Base-by-base conservation (phyloP, 75 land plant genomes). In the Pinus tabuliformis region DNA sequence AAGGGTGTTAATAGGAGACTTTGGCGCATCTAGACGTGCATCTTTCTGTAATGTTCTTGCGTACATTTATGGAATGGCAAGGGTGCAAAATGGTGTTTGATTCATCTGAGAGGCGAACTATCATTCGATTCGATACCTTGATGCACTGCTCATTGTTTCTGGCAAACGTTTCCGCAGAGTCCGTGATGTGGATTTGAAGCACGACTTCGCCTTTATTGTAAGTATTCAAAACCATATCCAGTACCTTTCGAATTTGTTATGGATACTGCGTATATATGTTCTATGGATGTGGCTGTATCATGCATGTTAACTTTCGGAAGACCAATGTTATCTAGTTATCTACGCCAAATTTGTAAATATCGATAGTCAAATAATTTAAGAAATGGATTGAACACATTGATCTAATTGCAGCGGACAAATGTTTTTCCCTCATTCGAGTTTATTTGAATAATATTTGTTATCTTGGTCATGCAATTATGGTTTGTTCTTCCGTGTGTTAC, bases 101-200 rank as follows among this genome's bases (percentile, higher is more conserved):
- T 94, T 90, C 91, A 76, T 84, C 92, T 91, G 92, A 88, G 70
- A 82, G 79, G 75, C 83, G 79, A 86, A 81, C 83, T 93, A 80
- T 84, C 90, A 90, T 86, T 81, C 75, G 76, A 73, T 86, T 79
- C 78, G 61, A 71, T 78, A 60, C 78, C 80, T 89, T 92, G 97
- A 89, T 92, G 96, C 96, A 85, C 98, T 85, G 86, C 86, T 92
- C 85, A 93, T 81, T 90, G 82, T 95, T 91, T 92, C 80, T 91
- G 94, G 91, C 82, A 86, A 80, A 83, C 88, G 73, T 90, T 95
- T 91, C 72, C 97, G 91, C 99, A 96, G 99, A 96, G 89, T 96
- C 78, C 99, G 99, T 62, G 96, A 97, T 84, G 99, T 97, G 98
- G 98, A 92, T 85, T 74, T 97, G 93, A 97, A 97, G 99, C 98